Evolutionary conservation across 805 yeast species (phyloP), one percentile per base, ranked within the genome.

Genomic region (Suhomyces sp.): DNA sequence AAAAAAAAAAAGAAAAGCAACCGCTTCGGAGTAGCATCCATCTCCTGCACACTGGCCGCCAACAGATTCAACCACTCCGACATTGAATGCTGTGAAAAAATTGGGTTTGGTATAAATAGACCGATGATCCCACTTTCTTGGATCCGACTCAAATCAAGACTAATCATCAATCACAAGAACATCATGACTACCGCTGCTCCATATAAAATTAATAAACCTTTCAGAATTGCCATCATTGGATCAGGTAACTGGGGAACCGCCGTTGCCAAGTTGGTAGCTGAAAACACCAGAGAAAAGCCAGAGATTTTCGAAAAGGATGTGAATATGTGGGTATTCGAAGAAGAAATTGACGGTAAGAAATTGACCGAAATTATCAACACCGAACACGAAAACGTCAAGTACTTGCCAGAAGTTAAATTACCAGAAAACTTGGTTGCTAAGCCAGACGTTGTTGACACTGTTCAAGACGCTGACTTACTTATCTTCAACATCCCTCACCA

Each of bases 221-320:
- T 75, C 61, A 70, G 63, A 56, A 64, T 75, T 44, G 64, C 68
- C 54, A 62, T 64, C 35, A 85, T 94, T 58, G 99, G 99, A 41
- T 91, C 97, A 27, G 99, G 98, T 67, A 93, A 93, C 74, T 93
- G 99, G 89, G 99, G 99, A 58, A 90, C 97, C 37, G 93, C 98
- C 17, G 91, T 94, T 50, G 97, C 98, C 56, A 93, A 94, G 70
- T 90, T 93, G 44, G 85, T 91, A 24, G 91, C 97, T 37, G 98
- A 94, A 72, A 92, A 91, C 69, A 78, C 92, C 43, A 78, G 78
- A 17, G 82, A 81, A 56, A 81, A 89, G 71, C 85, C 92, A 39
- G 78, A 83, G 37, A 73, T 89, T 63, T 94, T 94, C 70, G 79
- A 83, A 53, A 75, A 73, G 55, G 75, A 81, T 51, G 97, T 94